A percentile compares a stretch with the other conserved stretches of the same genome.
Conservation (phyloP, 2,329 filamentous ascomycete genomes). For the Aspergillus sp. region DNA sequence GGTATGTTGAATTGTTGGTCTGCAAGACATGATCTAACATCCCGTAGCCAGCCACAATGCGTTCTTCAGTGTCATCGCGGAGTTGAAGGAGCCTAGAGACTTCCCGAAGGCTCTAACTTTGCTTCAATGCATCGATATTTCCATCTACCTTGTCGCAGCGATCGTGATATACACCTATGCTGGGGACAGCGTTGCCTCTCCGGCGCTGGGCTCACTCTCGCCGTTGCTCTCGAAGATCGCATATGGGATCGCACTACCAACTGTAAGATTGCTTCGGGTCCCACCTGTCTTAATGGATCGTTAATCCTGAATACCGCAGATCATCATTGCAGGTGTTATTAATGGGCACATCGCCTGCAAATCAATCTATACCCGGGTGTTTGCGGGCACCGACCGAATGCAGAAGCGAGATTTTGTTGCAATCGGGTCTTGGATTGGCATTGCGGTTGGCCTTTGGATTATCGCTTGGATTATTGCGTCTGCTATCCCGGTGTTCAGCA, state of each 20-base stretch:
- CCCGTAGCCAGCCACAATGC: conserved; percentile 11
- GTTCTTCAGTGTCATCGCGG: conserved; percentile 59
- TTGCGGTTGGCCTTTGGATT: conserved; percentile 55
- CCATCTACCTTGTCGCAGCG: conserved; percentile 62
- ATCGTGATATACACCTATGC: conserved; percentile 65
- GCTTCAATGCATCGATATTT: conserved; percentile 57
- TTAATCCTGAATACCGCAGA: conserved; percentile 28
- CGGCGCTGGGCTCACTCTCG: conserved; percentile 62
- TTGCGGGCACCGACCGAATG: conserved; percentile 56
- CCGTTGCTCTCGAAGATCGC: conserved; percentile 58
- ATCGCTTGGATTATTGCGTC: conserved; percentile 64
- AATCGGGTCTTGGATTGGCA: conserved; percentile 55
- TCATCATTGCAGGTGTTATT: conserved; percentile 67
- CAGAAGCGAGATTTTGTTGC: conserved; percentile 47
- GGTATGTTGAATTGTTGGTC: conserved; percentile 40
- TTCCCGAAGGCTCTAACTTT: conserved; percentile 61
- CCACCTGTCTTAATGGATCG: neutral
- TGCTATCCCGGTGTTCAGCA: conserved; percentile 65
- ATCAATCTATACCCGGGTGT: conserved; percentile 63
- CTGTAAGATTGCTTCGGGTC: conserved; percentile 3
- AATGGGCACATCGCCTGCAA: conserved; percentile 64
- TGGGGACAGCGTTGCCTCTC: conserved; percentile 58
- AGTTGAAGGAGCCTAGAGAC: conserved; percentile 58
- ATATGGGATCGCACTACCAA: conserved; percentile 64
- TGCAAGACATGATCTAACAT: neutral